These are phyloP conservation scores for Pythium coloratum DNA, from an alignment of 352 stramenopile genomes.

Conservation along the genomic window DNA sequence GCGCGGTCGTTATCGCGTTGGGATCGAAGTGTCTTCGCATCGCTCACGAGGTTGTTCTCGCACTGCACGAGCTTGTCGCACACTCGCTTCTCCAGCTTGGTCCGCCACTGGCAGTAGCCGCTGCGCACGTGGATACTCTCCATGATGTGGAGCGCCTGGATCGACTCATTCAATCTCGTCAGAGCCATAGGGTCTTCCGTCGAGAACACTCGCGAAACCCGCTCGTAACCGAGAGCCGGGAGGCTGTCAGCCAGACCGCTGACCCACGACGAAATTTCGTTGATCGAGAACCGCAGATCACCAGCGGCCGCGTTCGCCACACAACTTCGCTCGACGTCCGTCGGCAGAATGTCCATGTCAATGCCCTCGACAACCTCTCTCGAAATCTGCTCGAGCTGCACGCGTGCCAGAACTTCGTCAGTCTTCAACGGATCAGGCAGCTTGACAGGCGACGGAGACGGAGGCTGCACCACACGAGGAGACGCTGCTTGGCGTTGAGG, in stretches of 20 bases:
- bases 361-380: conserved; percentile 6
- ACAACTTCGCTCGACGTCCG: conserved; percentile 14
- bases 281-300: conserved; percentile 43
- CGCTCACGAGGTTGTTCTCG: conserved; percentile 39
- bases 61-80: conserved; percentile 35
- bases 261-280: conserved; percentile 56
- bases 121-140: conserved; percentile 55
- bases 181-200: conserved; percentile 42
- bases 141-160: conserved; percentile 46
- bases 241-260: conserved; percentile 44
- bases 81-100: conserved; percentile 58
- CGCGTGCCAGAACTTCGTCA: conserved; percentile 20
- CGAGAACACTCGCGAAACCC: conserved; percentile 31
- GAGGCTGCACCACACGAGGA: not conserved
- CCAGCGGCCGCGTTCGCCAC: conserved; percentile 35
- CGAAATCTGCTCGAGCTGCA: not conserved
- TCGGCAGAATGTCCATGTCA: not conserved
- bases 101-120: conserved; percentile 59
- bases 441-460: conserved; percentile 17
- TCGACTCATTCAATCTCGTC: conserved; percentile 39
- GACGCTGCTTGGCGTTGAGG: not conserved
- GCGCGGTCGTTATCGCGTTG: conserved; percentile 35
- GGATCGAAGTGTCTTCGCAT: conserved; percentile 45
- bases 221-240: conserved; percentile 24
- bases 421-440: conserved; percentile 17